Conservation (phyloP, 352 stramenopile species). For the Pythium dissotocum region DNA sequence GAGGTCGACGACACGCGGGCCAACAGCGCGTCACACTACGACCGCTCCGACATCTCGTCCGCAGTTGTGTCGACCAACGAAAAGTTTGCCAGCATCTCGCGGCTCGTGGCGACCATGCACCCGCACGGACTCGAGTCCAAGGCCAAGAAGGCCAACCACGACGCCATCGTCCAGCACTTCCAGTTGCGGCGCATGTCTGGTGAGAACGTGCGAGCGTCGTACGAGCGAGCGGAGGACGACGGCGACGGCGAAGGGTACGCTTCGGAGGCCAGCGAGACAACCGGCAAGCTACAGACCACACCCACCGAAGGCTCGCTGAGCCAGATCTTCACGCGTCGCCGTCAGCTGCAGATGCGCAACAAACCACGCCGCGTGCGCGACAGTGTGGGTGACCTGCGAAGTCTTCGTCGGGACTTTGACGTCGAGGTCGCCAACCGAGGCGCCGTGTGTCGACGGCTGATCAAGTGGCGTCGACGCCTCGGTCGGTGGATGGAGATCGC, state of each 20-base stretch:
- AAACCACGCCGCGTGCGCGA: slow-evolving; percentile 6
- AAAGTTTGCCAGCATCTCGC: slow-evolving; percentile 19
- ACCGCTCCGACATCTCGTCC: slow-evolving; percentile 22
- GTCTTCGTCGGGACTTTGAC: neutral
- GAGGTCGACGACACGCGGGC: slow-evolving; percentile 2
- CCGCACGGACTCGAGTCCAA: slow-evolving; percentile 10
- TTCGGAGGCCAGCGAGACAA: neutral
- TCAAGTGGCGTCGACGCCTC: neutral
- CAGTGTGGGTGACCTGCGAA: slow-evolving; percentile 4
- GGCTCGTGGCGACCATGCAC: slow-evolving; percentile 15
- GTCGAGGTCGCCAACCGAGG: neutral
- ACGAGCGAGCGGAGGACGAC: slow-evolving; percentile 4
- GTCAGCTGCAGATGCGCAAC: slow-evolving; percentile 9
- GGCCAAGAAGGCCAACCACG: slow-evolving; percentile 24
- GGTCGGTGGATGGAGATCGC: neutral
- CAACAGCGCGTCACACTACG: slow-evolving; percentile 10
- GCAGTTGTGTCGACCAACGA: slow-evolving; percentile 13
- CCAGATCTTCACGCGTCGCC: slow-evolving; percentile 15
- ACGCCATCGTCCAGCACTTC: slow-evolving; percentile 29
- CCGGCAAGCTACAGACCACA: neutral
- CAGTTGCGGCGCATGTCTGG: slow-evolving; percentile 22
- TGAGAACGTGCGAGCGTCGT: slow-evolving; percentile 15
- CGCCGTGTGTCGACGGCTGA: neutral
- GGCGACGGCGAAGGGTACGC: neutral
- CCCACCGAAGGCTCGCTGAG: slow-evolving; percentile 12